phyloP scores from a whole-genome alignment of 306 rosid genomes.

The Medicago lupulina region DNA sequence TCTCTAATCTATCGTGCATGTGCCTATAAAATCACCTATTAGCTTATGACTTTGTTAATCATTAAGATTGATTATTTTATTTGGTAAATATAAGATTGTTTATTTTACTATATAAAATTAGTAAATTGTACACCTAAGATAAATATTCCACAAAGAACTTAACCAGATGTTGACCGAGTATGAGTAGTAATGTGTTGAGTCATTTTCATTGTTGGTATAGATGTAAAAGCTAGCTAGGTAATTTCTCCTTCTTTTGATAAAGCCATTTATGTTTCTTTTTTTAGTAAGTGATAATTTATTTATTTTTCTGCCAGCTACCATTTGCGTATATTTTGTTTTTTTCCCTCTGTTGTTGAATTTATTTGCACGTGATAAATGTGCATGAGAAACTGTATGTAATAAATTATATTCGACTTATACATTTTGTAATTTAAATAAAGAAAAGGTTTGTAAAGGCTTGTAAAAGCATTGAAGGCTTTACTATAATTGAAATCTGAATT shows the following conservation, averaged over 20 bases:
- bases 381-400: slow-evolving; percentile 13
- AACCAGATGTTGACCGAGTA: slow-evolving; percentile 32
- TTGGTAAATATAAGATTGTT: neutral
- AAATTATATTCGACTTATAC: slow-evolving; percentile 8
- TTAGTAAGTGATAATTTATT: neutral
- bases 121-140: neutral
- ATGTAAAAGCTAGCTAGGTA: slow-evolving; percentile 28
- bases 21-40: too few relatives aligned
- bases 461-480: neutral
- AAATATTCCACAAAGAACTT: neutral
- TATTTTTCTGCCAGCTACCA: slow-evolving; percentile 26
- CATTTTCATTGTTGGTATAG: slow-evolving; percentile 46
- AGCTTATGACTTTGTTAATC: neutral
- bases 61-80: neutral
- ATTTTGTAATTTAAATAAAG: neutral
- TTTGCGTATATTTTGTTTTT: slow-evolving; percentile 8
- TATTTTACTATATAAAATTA: neutral
- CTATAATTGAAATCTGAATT: neutral
- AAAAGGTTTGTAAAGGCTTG: neutral
- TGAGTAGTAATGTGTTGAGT: slow-evolving; percentile 7
- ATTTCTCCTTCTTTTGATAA: slow-evolving; percentile 34
- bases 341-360: neutral
- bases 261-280: slow-evolving; percentile 36
- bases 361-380: slow-evolving; percentile 49
- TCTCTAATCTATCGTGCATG: too few relatives aligned